These are phyloP conservation scores for Tetrapisispora nanseiensis DNA, from an alignment of 805 yeast species.

Conservation along the genomic window DNA sequence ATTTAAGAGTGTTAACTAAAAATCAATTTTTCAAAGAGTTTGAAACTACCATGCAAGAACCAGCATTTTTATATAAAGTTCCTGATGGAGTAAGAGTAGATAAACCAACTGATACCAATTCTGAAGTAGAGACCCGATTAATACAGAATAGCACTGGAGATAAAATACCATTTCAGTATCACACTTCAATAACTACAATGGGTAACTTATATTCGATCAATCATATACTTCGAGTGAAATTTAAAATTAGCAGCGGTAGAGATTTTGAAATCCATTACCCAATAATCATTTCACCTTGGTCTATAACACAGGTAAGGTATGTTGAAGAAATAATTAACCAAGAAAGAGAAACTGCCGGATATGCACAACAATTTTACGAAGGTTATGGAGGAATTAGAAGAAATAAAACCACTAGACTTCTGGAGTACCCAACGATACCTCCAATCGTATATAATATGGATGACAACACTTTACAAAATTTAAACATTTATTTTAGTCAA, in stretches of 20 bases:
- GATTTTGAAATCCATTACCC: conserved; percentile 43
- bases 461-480: conserved; percentile 10
- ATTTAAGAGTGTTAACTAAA: conserved; percentile 21
- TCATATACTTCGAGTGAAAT: conserved; percentile 41
- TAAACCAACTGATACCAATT: neutral
- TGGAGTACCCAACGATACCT: conserved; percentile 32
- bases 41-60: conserved; percentile 27
- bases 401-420: conserved; percentile 17
- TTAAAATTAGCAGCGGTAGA: conserved; percentile 40
- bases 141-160: conserved; percentile 24
- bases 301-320: conserved; percentile 38
- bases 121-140: conserved; percentile 14
- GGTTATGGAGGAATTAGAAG: conserved; percentile 30
- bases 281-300: conserved; percentile 45
- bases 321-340: conserved; percentile 43
- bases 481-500: neutral
- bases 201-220: conserved; percentile 39
- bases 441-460: conserved; percentile 24
- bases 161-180: conserved; percentile 31
- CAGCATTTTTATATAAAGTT: conserved; percentile 18
- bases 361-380: conserved; percentile 27
- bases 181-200: conserved; percentile 38
- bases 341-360: conserved; percentile 40
- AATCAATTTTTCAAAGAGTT: conserved; percentile 23
- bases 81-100: conserved; percentile 5